Percentiles rank a stretch among this genome's conserved stretches.
These are phyloP conservation scores for Posidonia oceanica DNA, from an alignment of 116 monocot species.

Conservation along the genomic window DNA sequence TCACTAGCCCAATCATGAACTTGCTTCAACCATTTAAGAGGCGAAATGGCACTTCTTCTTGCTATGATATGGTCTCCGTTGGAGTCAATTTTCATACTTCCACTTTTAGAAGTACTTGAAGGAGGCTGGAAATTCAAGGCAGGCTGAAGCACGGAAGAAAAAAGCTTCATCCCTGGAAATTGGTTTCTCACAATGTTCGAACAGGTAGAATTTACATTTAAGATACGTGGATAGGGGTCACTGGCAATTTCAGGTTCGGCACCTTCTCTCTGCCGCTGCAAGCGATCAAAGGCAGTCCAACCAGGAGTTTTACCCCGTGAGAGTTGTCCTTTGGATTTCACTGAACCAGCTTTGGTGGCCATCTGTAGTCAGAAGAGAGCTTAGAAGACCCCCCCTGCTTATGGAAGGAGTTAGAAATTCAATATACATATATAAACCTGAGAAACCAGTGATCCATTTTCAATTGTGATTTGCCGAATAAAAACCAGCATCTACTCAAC, in stretches of 20 bases:
- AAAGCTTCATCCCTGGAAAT: conserved; percentile 17
- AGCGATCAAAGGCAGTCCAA: conserved; percentile 80
- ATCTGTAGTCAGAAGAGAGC: background rate
- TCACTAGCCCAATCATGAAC: conserved; percentile 61
- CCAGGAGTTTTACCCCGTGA: conserved; percentile 32
- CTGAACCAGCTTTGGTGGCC: conserved; percentile 5
- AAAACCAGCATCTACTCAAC: too few relatives aligned
- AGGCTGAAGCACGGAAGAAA: conserved; percentile 42
- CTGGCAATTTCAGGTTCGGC: conserved; percentile 5
- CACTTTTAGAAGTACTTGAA: background rate
- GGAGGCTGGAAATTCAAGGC: conserved; percentile 7
- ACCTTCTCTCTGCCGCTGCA: conserved; percentile 23
- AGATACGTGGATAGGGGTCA: conserved; percentile 57
- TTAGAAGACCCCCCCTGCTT: too few relatives aligned
- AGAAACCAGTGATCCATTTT: too few relatives aligned
- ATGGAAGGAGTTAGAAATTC: too few relatives aligned
- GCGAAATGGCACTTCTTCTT: conserved; percentile 12
- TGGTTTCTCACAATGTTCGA: background rate
- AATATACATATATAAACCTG: too few relatives aligned
- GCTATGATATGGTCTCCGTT: background rate
- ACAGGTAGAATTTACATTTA: conserved; percentile 1
- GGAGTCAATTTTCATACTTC: conserved; percentile 1
- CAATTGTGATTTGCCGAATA: too few relatives aligned
- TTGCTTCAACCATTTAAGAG: conserved; percentile 34
- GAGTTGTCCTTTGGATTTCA: conserved; percentile 29